A percentile compares a stretch with the other conserved stretches of the same genome.
Evolutionary conservation across 352 stramenopile species (phyloP).

Genomic region (Thraustochytrium sp.): DNA sequence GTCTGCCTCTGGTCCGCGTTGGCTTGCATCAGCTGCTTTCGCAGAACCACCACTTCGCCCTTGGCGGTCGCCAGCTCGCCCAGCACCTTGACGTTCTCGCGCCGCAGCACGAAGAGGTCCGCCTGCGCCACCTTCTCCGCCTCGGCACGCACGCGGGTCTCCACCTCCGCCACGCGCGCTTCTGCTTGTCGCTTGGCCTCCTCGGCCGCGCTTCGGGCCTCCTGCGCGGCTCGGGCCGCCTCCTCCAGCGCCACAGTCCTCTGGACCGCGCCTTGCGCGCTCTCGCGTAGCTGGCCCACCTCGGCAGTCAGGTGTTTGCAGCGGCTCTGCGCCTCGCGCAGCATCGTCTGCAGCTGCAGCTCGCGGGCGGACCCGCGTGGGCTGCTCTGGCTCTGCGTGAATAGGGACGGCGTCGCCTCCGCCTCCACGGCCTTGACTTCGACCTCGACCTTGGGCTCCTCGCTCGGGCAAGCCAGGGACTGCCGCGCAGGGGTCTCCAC

Average conservation of each 20-base stretch:
- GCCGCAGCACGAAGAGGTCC: neutral
- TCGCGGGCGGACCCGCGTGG: neutral
- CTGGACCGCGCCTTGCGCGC: neutral
- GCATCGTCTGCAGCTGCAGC: neutral
- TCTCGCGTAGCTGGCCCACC: neutral
- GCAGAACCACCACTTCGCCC: neutral
- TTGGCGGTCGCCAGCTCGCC: neutral
- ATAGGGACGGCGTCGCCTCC: neutral
- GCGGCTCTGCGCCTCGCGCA: neutral
- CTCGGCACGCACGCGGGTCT: neutral
- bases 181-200: neutral
- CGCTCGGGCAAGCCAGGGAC: too few species aligned
- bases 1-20: neutral
- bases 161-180: neutral
- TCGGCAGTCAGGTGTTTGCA: neutral
- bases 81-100: neutral
- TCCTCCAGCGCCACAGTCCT: neutral
- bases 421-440: neutral
- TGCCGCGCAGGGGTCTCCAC: neutral
- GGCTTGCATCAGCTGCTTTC: neutral
- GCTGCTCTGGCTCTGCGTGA: neutral
- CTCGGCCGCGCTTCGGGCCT: neutral
- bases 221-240: neutral
- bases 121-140: neutral
- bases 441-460: neutral